phyloP scores from a whole-genome alignment of 768 basidiomycete species.

The Cubamyces lactineus region DNA sequence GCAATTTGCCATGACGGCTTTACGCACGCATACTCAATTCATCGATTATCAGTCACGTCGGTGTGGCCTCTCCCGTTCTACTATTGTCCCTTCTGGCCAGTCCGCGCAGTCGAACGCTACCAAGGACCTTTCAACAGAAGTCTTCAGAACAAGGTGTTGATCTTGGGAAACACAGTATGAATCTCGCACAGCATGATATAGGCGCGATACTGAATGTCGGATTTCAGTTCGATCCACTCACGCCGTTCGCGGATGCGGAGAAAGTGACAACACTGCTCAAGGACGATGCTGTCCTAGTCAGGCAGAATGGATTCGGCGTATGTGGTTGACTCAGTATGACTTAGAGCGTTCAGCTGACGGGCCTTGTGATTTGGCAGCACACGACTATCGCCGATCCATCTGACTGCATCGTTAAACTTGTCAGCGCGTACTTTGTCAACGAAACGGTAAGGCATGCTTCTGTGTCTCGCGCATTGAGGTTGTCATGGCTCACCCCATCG shows the following conservation, averaged over 20 bases:
- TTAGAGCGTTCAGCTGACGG: background rate
- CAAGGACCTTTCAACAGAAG: constrained; percentile 28
- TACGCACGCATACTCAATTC: background rate
- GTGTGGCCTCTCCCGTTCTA: constrained; percentile 3
- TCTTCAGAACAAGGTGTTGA: constrained; percentile 21
- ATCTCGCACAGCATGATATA: too few relatives aligned
- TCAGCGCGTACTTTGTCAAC: constrained; percentile 7
- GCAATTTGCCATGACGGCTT: background rate
- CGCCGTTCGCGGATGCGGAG: constrained; percentile 21
- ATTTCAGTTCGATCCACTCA: constrained; percentile 19
- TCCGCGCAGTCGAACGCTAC: constrained; percentile 26
- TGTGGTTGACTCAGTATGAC: background rate
- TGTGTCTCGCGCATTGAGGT: too few relatives aligned
- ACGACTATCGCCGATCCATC: constrained; percentile 12
- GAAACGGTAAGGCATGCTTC: background rate
- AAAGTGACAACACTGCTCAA: constrained; percentile 13
- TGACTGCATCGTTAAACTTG: background rate
- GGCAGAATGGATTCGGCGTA: constrained; percentile 23
- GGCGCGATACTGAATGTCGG: background rate
- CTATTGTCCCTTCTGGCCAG: constrained; percentile 21
- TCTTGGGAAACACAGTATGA: constrained; percentile 25
- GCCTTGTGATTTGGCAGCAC: background rate
- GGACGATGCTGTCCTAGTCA: constrained; percentile 15
- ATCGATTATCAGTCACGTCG: background rate
- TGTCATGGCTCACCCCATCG: background rate